Evolutionary conservation across 306 rosid species (phyloP), one percentile per base, ranked within the genome.

Genomic region (Betula pendula): DNA sequence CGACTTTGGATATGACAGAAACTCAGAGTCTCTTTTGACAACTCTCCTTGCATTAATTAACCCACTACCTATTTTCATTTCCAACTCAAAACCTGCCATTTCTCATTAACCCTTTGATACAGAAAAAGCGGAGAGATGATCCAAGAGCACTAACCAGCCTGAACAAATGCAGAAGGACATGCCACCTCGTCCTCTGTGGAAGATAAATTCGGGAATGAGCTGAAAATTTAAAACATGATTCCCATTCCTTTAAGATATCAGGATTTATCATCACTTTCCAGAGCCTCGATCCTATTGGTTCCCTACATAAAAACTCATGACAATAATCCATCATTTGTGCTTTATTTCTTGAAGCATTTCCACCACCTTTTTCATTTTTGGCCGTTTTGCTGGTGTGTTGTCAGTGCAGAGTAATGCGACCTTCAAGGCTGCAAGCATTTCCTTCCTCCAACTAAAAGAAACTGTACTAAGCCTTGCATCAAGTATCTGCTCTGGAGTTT

Each of bases 401-500:
- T 96, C 99, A 14, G 97, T 96, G 89, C 99, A 96, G 72, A 92
- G 96, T 82, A 92, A 84, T 4, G 99, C 99, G n/a, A 92, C 90
- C 84, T 96, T 96, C 17, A 92, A 88, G 49, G 97, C 93, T 68
- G 99, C 94, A 80, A 96, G 99, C 99, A 96, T 96, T 84, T 96
- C 98, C 87, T 90, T 96, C 91, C 99, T 89, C 99, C 99, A 92
- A 43, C 90, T 85, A 56, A 96, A 96, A 31, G 99, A 92, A 67
- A 96, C 94, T 2, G 99, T 96, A 89, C 98, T 96, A 20, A 92
- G 97, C 82, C 76, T 90, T 19, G 96, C 83, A 74, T 92, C 98
- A 16, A 96, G 90, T 81, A 92, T 96, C 94, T 96, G 98, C 89
- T 96, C 99, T 1, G 99, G 98, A 67, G 99, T 92, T 86, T 96